Base-by-base conservation (phyloP, 495 filamentous ascomycete genomes). In the Penicillium desertorum region DNA sequence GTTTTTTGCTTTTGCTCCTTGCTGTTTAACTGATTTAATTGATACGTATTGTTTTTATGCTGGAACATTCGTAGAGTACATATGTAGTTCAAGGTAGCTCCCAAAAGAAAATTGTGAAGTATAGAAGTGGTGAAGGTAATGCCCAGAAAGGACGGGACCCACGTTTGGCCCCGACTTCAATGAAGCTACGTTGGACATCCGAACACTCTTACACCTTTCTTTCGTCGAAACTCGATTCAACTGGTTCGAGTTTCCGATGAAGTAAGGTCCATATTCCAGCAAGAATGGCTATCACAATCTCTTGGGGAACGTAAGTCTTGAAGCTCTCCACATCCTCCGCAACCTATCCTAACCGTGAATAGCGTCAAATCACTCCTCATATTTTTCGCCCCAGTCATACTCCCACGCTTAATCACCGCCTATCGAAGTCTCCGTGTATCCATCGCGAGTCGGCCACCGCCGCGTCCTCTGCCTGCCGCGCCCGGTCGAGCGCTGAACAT, bases 341-440 rank as follows among this genome's bases (percentile, higher is more conserved):
- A 17, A 37, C 45, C 47, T 19, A 37, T 22, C 6, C 65, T 62
- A 43, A 61, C 53, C 44, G 48, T 36, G 49, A 50, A 62, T 62
- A 92, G 88, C 52, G 76, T 90, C 72, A 88, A 90, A 66, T 88
- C 88, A 59, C 79, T 96, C 68, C 74, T 90, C 64, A 79, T 96
- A 70, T 86, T 94, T 76, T 88, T 97, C 71, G 93, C 83, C 0
- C 92, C 93, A n/a, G 73, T 94, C 52, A 70, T 96, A 58, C 73
- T 97, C 48, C 89, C 89, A 32, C 87, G 88, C 50, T 71, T 83
- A 48, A 76, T 96, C 58, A 73, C 72, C 56, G 86, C 84, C 75
- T 92, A 93, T 74, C 86, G 88, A 61, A 76, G 77, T 39, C 55
- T 83, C 2, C 82, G 83, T 62, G 76, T 83, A 47, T 76, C 85